Conservation (phyloP, 176 grass and related monocot genomes). For the Carex parvula region DNA sequence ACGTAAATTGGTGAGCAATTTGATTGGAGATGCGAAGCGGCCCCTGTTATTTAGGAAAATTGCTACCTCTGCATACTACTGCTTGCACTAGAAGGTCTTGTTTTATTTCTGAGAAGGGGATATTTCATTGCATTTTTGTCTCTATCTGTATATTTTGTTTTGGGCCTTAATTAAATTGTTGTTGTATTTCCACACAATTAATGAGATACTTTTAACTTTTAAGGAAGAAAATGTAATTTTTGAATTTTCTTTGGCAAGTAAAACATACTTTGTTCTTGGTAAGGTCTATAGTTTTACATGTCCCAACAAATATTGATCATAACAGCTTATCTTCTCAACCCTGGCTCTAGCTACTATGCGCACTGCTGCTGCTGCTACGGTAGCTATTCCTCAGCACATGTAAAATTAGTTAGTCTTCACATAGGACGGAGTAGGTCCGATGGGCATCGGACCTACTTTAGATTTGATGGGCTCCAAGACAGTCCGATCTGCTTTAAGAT, state of each 20-base stretch:
- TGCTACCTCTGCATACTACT: neutral
- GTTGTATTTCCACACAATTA: neutral
- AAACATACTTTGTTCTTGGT: neutral
- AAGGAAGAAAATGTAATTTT: neutral
- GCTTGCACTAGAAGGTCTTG: neutral
- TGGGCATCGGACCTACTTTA: too few species aligned
- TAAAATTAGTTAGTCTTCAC: neutral
- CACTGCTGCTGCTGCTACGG: neutral
- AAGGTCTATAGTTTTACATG: neutral
- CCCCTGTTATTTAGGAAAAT: neutral
- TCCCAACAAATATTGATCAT: neutral
- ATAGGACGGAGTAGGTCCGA: too few species aligned
- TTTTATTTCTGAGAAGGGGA: neutral
- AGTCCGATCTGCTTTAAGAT: too few species aligned
- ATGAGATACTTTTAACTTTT: neutral
- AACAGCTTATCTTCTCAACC: neutral
- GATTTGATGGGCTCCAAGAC: too few species aligned
- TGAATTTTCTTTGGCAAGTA: neutral
- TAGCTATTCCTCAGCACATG: neutral
- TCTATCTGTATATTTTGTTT: neutral
- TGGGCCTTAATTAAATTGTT: neutral
- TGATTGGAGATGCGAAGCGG: neutral
- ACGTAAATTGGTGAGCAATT: neutral
- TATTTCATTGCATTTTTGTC: neutral
- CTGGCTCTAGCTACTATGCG: neutral